Evolutionary conservation across 768 basidiomycete genomes (phyloP), one percentile per base, ranked within the genome.

Genomic region (Pseudohyphozyma bogoriensis): DNA sequence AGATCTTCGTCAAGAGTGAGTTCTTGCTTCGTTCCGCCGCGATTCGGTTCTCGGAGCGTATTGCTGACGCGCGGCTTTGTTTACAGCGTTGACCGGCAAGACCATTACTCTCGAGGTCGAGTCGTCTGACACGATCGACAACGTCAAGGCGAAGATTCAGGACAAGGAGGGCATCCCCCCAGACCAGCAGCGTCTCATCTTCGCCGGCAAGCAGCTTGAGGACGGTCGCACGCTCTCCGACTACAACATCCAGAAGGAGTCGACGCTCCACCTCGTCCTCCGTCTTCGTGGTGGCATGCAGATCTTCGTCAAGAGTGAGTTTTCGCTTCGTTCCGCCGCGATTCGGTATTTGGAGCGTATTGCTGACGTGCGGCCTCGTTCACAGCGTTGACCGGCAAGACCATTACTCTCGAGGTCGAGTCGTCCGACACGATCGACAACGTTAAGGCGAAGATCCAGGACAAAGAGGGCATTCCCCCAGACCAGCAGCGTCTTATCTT

Each of bases 61-160:
- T n/a, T n/a, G n/a, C n/a, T n/a, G n/a, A n/a, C n/a, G n/a, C n/a
- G n/a, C n/a, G n/a, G n/a, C n/a, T n/a, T n/a, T n/a, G n/a, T 26
- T 47, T 28, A n/a, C n/a, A 90, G 87, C 85, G 87, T 68, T 95
- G 71, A 93, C 91, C 83, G 91, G 90, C 75, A 95, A 95, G 81
- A 96, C 92, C 57, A 93, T 93, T 68, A 92, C 89, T 1, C 73
- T 91, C n/a, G 90, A 93, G 72, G 90, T 92, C 47, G 89, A 92
- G 74, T 89, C 89, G 0, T 87, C 85, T 0, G 88, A 91, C 73
- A 91, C 89, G 15, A 91, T 93, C 69, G 89, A 92, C 72, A 89
- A 90, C 66, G 88, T 91, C 16, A 51, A 42, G 40, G 40, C 40
- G 10, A 42, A 42, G 40, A 90, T 92, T 36, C 88, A 90, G 73